Evolutionary conservation across 2,329 filamentous ascomycete species (phyloP), one percentile per base, ranked within the genome.

Genomic region (Fusarium globosum): DNA sequence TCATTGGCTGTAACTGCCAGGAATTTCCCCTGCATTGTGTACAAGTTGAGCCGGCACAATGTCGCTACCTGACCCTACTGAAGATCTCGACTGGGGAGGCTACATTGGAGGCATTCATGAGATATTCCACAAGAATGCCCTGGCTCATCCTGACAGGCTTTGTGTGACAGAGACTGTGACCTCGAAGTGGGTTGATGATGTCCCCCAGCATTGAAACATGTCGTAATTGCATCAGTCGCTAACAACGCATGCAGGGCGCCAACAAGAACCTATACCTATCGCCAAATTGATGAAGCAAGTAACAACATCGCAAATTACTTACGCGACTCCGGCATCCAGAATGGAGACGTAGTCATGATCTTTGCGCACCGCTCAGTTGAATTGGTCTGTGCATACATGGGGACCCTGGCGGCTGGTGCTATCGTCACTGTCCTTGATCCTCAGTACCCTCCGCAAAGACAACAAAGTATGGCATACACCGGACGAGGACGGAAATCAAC

Each of bases 61-160:
- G 51, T 53, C 51, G 14, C 35, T 53, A 28, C 51, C 35, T 53
- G 51, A 53, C 26, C 57, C 57, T 20, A 60, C 56, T 48, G 33
- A 28, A 26, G 43, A 59, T 14, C 56, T 59, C 56, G 56, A 51
- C 56, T 59, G 56, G 56, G 33, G 43, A 20, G 43, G 57, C 23
- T 60, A 60, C 57, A 18, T 60, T 36, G 57, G 43, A 12, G 57
- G 23, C 35, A 60, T 60, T 30, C 57, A 60, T 30, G 57, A 60
- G 57, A 60, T 60, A 60, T 60, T 60, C 35, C 57, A 60, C 57
- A 60, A 60, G 57, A 60, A 60, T 52, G 57, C 57, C 26, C 26
- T 51, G 26, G 26, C 33, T 36, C 23, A 38, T 33, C 57, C 57
- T 20, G 26, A 52, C 33, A 28, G 23, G 35, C 57, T 36, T 28